Conservation (phyloP, 345 rosid species). For the Sisymbrium irio region DNA sequence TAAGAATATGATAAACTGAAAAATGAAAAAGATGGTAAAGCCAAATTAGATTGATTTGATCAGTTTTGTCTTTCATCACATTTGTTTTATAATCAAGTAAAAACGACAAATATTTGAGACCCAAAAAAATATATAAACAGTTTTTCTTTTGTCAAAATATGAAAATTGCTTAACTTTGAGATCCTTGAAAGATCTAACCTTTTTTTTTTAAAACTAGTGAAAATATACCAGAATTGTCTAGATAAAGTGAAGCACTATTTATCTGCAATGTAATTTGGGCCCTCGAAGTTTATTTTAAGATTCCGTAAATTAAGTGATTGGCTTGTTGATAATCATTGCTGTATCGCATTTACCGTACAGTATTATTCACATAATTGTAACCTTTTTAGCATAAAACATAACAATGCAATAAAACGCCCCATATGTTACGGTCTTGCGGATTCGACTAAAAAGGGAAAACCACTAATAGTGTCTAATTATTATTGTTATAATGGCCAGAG, state of each 20-base stretch:
- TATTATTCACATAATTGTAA: slow-evolving; percentile 23
- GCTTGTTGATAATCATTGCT: slow-evolving; percentile 26
- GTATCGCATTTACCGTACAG: slow-evolving; percentile 16
- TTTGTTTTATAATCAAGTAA: background rate
- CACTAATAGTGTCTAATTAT: slow-evolving; percentile 2
- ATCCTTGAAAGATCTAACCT: background rate
- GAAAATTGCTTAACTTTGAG: background rate
- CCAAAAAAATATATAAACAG: background rate
- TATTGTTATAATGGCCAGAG: slow-evolving; percentile 29
- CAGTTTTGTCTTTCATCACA: slow-evolving; percentile 3
- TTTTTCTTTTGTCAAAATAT: too few species aligned
- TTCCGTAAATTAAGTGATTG: slow-evolving; percentile 30
- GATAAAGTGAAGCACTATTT: slow-evolving; percentile 18
- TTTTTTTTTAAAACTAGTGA: slow-evolving; percentile 6
- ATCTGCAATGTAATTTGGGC: slow-evolving; percentile 27
- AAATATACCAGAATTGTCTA: background rate
- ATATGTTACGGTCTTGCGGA: slow-evolving; percentile 19
- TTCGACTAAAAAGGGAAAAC: slow-evolving; percentile 11
- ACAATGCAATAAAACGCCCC: slow-evolving; percentile 13
- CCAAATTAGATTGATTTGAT: slow-evolving; percentile 14
- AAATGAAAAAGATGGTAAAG: background rate
- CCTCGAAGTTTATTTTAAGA: slow-evolving; percentile 10
- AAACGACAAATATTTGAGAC: background rate
- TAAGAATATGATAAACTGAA: background rate
- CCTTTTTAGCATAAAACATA: slow-evolving; percentile 21